Percentiles rank a stretch among this genome's conserved stretches.
These are phyloP conservation scores for Zanthoxylum bungeanum DNA, from an alignment of 345 rosid genomes.

Conservation along the genomic window DNA sequence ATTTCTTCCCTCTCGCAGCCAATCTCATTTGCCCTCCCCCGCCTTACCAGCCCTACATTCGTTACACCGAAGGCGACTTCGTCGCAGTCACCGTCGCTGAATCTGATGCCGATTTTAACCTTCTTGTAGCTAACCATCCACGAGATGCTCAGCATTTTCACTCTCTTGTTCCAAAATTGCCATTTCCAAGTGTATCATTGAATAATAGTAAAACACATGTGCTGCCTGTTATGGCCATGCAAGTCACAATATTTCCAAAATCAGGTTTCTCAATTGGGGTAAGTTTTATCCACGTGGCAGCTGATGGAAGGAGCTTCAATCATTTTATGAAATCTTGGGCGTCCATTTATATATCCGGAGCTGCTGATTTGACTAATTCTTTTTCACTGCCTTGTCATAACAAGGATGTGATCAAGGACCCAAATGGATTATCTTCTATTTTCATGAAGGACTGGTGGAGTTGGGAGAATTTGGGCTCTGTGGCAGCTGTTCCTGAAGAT, in stretches of 20 bases:
- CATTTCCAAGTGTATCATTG: not conserved
- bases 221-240: constrained; percentile 25
- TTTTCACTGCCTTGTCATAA: constrained; percentile 13
- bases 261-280: constrained; percentile 37
- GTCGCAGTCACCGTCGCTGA: constrained; percentile 28
- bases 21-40: constrained; percentile 21
- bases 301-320: constrained; percentile 29
- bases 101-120: constrained; percentile 31
- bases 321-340: constrained; percentile 40
- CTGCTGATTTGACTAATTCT: not conserved
- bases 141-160: constrained; percentile 23
- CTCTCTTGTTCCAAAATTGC: constrained; percentile 28
- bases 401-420: constrained; percentile 33
- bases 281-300: constrained; percentile 18
- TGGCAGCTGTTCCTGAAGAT: not conserved
- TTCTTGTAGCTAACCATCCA: constrained; percentile 12
- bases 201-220: not conserved
- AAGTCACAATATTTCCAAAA: constrained; percentile 34
- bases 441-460: constrained; percentile 23
- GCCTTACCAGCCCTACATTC: constrained; percentile 24
- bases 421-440: constrained; percentile 21
- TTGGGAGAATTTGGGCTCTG: not conserved
- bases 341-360: constrained; percentile 18
- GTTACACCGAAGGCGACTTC: constrained; percentile 28
- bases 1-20: constrained; percentile 44